Base-by-base conservation (phyloP, 129 eudicot species). In the Flaveria brownii region DNA sequence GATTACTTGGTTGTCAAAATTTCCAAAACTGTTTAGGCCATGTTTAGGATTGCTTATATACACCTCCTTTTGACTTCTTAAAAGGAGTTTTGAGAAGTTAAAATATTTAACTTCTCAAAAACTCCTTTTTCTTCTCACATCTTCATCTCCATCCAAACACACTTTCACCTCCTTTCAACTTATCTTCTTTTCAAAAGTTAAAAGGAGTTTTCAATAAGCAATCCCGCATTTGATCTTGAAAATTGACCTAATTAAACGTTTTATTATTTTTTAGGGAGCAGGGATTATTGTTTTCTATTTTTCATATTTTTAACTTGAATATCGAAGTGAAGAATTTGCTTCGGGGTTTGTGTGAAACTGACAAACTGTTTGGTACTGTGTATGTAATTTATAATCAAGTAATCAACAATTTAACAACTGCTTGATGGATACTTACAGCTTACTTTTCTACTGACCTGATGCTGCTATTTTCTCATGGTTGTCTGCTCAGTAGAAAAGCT, bases 401-500 rank as follows among this genome's bases (percentile, higher is more conserved):
- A 75, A 26, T 47, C 50, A 45, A 42, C 64, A 59, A 17, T 28
- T 69, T 22, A 51, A 71, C 57, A 26, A 70, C 49, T 59, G 9
- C 49, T 69, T 55, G 70, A 78, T 70, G 45, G 81, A 61, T 78
- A 57, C 63, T 46, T 43, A 56, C 46, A 59, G 15, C 50, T 70
- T 68, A 43, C 49, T 45, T 68, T 39, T 55, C 12, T 49, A 54
- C 59, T 77, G 57, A 77, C 60, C 67, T 22, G 73, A 73, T 67
- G 25, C 67, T 67, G 74, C 43, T 54, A 66, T 51, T 67, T 10
- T 55, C 59, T 77, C 18, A 77, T 4, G 47, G 41, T 42, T 77
- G 60, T 68, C 23, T 77, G 70, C 73, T 68, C 14, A 57, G 82
- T 78, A 62, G 76, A 28, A 78, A 51, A 50, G 52, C 42, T 50